Evolutionary conservation across 2,329 filamentous ascomycete species (phyloP), one percentile per base, ranked within the genome.

Genomic region (Monilinia polystroma): DNA sequence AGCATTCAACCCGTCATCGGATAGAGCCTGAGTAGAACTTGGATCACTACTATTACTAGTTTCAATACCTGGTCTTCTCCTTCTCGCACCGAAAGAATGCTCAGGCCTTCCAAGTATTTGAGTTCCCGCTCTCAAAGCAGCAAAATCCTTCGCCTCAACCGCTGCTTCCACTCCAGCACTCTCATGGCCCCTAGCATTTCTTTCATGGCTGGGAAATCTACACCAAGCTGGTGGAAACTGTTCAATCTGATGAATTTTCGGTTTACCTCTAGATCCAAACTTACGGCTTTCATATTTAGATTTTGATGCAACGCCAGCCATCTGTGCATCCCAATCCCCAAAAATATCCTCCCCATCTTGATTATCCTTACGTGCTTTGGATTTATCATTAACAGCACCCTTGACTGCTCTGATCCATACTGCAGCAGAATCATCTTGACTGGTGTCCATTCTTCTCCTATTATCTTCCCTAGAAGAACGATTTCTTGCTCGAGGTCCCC

Each of bases 171-270:
- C 35, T 20, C 67, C 70, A 29, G 70, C 72, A 64, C 69, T 72
- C 41, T 60, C 64, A 18, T 55, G 45, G 41, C 58, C 69, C 41
- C 74, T 69, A 56, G 72, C 69, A n/a, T 67, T 47, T 2, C 74
- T 72, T 54, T 67, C 68, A 47, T 76, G 73, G 41, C 70, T 75
- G 4, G 72, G 70, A 55, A 69, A 76, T 26, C 69, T 68, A 51
- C 73, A 70, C 75, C 75, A 76, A 12, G 70, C 67, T 10, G 67
- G 67, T 20, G 75, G 75, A 63, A 71, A 75, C 14, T 63, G 65
- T 52, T 63, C 62, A 47, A 62, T 62, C 2, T 66, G 53, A 29
- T 45, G 64, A 54, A 49, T 66, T 67, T 53, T 69, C 58, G n/a
- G 71, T 68, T 26, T 70, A 65, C 72, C 73, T 69, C 57, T 73